Evolutionary conservation across 1,139 yeast genomes (phyloP).

Genomic region (Magnusiomyces suaveolens): DNA sequence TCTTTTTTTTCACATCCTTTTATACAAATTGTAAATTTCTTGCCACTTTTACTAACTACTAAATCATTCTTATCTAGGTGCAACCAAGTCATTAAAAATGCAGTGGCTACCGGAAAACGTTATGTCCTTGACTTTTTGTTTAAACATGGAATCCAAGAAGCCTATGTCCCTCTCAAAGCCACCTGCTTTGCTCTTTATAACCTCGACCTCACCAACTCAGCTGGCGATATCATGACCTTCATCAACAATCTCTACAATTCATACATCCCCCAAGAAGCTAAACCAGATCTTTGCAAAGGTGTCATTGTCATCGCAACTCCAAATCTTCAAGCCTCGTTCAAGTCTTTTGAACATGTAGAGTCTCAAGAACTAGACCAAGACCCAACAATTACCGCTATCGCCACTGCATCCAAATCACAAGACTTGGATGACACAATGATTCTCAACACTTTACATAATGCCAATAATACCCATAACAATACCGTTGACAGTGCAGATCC

Average conservation of each 20-base stretch:
- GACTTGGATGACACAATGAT: background rate
- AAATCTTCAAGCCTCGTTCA: background rate
- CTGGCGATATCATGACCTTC: background rate
- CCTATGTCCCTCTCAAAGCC: background rate
- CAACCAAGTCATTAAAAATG: background rate
- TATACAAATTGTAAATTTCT: too few species aligned
- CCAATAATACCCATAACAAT: background rate
- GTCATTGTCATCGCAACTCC: slow-evolving; percentile 1
- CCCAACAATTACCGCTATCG: background rate
- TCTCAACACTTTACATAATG: background rate
- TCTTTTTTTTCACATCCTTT: too few species aligned
- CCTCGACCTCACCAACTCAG: background rate
- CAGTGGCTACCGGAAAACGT: background rate
- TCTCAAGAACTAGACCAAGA: background rate
- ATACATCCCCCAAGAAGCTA: background rate
- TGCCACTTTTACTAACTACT: too few species aligned
- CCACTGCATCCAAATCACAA: background rate
- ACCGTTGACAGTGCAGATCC: background rate
- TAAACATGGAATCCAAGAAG: slow-evolving; percentile 1
- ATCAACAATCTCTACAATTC: slow-evolving; percentile 1
- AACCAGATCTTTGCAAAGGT: background rate
- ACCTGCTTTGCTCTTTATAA: background rate
- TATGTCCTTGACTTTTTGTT: background rate
- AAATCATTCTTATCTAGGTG: too few species aligned
- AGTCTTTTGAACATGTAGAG: background rate